phyloP scores from a whole-genome alignment of 192 early-diverging fungal genomes.

The Gaertneriomyces sp. region DNA sequence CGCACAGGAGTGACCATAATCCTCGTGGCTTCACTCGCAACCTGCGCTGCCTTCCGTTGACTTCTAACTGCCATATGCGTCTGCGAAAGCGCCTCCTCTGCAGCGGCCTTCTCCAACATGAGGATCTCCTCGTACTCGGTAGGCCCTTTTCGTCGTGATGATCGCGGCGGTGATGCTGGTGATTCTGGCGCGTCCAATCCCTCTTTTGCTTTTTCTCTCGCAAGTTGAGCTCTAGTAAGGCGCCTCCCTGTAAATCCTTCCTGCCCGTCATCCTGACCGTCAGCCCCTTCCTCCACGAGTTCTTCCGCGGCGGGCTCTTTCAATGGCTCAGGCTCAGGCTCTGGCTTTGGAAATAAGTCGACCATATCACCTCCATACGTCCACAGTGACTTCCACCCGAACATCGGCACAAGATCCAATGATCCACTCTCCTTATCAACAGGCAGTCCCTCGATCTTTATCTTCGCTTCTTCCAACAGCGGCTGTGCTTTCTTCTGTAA shows the following conservation, averaged over 20 bases:
- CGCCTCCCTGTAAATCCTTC: slow-evolving; percentile 4
- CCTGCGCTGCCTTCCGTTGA: slow-evolving; percentile 18
- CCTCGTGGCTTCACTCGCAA: slow-evolving; percentile 12
- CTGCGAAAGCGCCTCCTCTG: neutral
- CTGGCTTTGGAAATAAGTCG: slow-evolving; percentile 20
- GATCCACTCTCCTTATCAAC: slow-evolving; percentile 34
- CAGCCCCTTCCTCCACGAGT: neutral
- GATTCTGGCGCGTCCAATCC: slow-evolving; percentile 9
- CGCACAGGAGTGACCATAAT: neutral
- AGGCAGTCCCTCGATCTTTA: slow-evolving; percentile 16
- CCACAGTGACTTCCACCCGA: slow-evolving; percentile 9
- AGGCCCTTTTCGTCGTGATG: neutral
- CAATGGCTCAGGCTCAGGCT: neutral
- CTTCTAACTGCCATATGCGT: neutral
- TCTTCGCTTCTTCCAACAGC: slow-evolving; percentile 16
- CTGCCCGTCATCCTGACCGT: neutral
- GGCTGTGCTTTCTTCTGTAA: slow-evolving; percentile 37
- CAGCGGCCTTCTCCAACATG: neutral
- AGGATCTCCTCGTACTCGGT: neutral
- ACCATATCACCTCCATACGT: slow-evolving; percentile 5
- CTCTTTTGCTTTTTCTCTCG: slow-evolving; percentile 4
- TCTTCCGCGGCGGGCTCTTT: neutral
- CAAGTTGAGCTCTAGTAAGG: neutral
- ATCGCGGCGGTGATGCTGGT: neutral
- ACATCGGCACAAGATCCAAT: slow-evolving; percentile 11